These are phyloP conservation scores for Salix exigua DNA, from an alignment of 345 rosid species.

Conservation along the genomic window DNA sequence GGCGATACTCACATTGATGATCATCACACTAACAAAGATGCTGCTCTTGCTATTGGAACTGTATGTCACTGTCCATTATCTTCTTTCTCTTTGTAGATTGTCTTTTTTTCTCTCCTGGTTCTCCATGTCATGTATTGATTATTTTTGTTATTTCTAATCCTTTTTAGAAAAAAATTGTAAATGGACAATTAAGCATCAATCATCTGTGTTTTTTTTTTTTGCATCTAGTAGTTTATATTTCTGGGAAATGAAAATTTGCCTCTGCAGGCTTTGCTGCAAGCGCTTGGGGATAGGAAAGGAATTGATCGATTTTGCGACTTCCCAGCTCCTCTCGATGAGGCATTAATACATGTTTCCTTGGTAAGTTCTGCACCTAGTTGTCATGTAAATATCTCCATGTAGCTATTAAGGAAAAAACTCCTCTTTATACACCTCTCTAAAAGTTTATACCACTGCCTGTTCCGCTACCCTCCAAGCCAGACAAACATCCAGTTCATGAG, in stretches of 20 bases:
- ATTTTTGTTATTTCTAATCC: neutral
- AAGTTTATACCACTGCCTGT: neutral
- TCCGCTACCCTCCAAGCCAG: neutral
- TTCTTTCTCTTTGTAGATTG: neutral
- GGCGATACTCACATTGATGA: constrained; percentile 93
- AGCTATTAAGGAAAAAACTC: neutral
- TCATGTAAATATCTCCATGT: neutral
- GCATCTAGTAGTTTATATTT: neutral
- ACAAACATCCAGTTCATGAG: neutral
- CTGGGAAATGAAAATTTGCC: neutral
- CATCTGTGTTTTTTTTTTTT: neutral
- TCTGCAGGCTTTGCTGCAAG: constrained; percentile 64
- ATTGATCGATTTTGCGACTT: constrained; percentile 89
- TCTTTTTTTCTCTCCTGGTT: no score
- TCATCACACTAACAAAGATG: constrained; percentile 91
- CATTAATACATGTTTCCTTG: constrained; percentile 74
- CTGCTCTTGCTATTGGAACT: constrained; percentile 90
- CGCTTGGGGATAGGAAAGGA: constrained; percentile 91
- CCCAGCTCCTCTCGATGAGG: constrained; percentile 95
- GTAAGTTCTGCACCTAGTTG: constrained; percentile 24
- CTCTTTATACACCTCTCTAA: neutral
- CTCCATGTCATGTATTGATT: neutral
- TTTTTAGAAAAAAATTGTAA: no score
- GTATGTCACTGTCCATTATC: constrained; percentile 17
- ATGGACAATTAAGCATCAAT: neutral